Percentiles rank a stretch among this genome's conserved stretches.
phyloP scores from a whole-genome alignment of 345 rosid species.

The Carallia pectinifolia region DNA sequence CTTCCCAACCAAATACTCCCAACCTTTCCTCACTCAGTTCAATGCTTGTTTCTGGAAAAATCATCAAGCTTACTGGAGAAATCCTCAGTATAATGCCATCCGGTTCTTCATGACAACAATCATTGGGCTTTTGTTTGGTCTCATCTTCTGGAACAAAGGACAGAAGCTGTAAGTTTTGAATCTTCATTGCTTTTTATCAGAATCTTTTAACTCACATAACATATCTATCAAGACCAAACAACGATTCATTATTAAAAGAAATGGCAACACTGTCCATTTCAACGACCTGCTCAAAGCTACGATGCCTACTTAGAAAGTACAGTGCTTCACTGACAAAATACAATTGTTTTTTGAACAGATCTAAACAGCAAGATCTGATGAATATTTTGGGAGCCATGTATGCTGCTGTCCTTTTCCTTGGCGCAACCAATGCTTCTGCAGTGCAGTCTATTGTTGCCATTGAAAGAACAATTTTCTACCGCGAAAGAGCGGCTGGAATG shows the following conservation, averaged over 20 bases:
- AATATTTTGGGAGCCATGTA: conserved; percentile 31
- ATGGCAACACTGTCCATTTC: no score
- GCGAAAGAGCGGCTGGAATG: conserved; percentile 25
- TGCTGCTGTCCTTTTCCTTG: conserved; percentile 27
- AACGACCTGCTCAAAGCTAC: no score
- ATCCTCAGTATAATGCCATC: conserved; percentile 29
- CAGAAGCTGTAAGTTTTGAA: conserved; percentile 21
- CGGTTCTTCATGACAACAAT: conserved; percentile 19
- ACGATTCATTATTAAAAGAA: no score
- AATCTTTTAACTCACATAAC: not conserved
- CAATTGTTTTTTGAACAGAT: conserved; percentile 8
- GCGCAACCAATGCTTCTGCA: conserved; percentile 18
- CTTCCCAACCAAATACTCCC: conserved; percentile 25
- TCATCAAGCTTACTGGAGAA: conserved; percentile 31
- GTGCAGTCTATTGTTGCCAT: conserved; percentile 26
- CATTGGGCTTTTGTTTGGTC: conserved; percentile 25
- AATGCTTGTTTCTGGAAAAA: conserved; percentile 35
- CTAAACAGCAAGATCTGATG: conserved; percentile 21
- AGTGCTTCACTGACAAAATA: not conserved
- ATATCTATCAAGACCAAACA: not conserved
- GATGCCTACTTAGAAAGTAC: no score
- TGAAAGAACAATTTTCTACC: conserved; percentile 31
- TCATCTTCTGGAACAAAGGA: conserved; percentile 29
- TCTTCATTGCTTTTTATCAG: not conserved
- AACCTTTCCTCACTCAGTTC: conserved; percentile 16